These are phyloP conservation scores for Penicillium hordei DNA, from an alignment of 2,329 filamentous ascomycete genomes.

Conservation along the genomic window DNA sequence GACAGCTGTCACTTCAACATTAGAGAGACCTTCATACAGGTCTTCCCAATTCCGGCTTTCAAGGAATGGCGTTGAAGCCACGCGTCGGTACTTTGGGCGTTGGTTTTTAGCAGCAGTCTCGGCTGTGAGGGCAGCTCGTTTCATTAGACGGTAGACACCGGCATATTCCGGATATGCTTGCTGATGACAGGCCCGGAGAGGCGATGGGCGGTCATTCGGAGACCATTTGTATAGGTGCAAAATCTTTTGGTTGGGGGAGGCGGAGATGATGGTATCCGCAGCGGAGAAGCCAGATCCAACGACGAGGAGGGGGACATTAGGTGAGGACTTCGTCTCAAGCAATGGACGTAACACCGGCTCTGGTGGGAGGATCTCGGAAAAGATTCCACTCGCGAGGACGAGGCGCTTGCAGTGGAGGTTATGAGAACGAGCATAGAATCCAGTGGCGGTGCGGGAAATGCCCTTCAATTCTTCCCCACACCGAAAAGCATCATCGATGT, in stretches of 20 bases:
- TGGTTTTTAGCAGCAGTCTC: constrained; percentile 17
- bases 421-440: constrained; percentile 54
- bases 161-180: constrained; percentile 64
- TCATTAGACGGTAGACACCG: constrained; percentile 61
- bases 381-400: constrained; percentile 60
- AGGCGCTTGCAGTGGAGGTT: constrained; percentile 56
- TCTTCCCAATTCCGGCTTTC: constrained; percentile 51
- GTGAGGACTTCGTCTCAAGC: constrained; percentile 30
- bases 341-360: constrained; percentile 52
- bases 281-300: constrained; percentile 64
- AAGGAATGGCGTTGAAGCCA: constrained; percentile 49
- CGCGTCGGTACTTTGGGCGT: constrained; percentile 31
- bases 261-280: constrained; percentile 60
- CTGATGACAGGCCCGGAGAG: constrained; percentile 59
- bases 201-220: constrained; percentile 56
- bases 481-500: constrained; percentile 51
- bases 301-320: constrained; percentile 50
- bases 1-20: constrained; percentile 50
- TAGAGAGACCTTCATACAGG: constrained; percentile 57
- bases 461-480: constrained; percentile 44
- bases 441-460: constrained; percentile 47
- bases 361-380: constrained; percentile 55
- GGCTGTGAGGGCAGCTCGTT: constrained; percentile 45
- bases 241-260: constrained; percentile 42
- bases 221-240: constrained; percentile 63